These are phyloP conservation scores for Angophora floribunda DNA, from an alignment of 345 rosid species.

Conservation along the genomic window DNA sequence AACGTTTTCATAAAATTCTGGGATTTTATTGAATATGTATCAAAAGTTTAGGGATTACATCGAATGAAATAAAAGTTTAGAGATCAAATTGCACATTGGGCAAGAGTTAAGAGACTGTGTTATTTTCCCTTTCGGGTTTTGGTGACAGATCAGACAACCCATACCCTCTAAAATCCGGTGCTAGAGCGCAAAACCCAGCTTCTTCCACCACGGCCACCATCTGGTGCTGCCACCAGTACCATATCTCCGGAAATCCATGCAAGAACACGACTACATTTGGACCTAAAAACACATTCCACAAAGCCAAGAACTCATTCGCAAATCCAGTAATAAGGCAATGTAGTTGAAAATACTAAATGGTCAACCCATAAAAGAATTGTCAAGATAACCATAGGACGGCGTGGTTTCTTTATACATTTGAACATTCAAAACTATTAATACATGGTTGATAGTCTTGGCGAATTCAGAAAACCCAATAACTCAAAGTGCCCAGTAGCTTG, in stretches of 20 bases:
- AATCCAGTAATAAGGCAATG: neutral
- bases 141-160: slow-evolving; percentile 39
- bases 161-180: slow-evolving; percentile 44
- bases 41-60: too few species aligned
- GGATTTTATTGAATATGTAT: too few species aligned
- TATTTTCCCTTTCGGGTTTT: slow-evolving; percentile 9
- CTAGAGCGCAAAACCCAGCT: slow-evolving; percentile 33
- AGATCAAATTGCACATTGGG: too few species aligned
- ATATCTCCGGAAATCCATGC: slow-evolving; percentile 60
- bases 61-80: too few species aligned
- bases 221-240: slow-evolving; percentile 62
- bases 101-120: too few species aligned
- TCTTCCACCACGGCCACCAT: slow-evolving; percentile 26
- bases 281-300: slow-evolving; percentile 2
- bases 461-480: neutral
- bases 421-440: neutral
- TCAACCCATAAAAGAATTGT: neutral
- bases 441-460: neutral
- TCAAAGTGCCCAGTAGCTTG: neutral
- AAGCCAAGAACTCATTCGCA: neutral
- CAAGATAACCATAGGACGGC: neutral
- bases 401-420: neutral
- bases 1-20: too few species aligned
- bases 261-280: slow-evolving; percentile 30
- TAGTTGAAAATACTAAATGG: neutral